Conservation (phyloP, 768 basidiomycete species). For the Dioszegia hungarica region DNA sequence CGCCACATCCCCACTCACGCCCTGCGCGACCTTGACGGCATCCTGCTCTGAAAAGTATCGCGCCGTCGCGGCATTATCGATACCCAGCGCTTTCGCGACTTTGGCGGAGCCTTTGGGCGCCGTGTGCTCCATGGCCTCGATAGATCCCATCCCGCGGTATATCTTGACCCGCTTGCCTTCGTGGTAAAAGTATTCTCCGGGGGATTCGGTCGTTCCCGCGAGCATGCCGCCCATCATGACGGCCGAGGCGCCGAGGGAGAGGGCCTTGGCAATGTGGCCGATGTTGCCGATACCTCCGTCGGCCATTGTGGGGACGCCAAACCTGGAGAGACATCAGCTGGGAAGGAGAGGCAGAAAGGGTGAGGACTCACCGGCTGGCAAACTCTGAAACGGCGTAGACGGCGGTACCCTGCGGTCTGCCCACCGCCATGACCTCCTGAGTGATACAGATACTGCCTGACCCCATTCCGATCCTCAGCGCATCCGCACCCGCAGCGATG, state of each 20-base stretch:
- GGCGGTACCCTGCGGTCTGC: constrained; percentile 95
- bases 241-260: constrained; percentile 85
- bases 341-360: background rate
- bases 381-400: constrained; percentile 96
- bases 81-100: constrained; percentile 29
- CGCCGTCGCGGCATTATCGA: constrained; percentile 89
- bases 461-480: constrained; percentile 94
- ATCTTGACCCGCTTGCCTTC: constrained; percentile 98
- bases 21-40: constrained; percentile 80
- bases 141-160: constrained; percentile 95
- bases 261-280: constrained; percentile 95
- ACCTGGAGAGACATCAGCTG: constrained; percentile 56
- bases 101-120: constrained; percentile 48
- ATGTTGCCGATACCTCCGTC: constrained; percentile 95
- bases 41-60: constrained; percentile 93
- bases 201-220: constrained; percentile 93
- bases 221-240: constrained; percentile 99
- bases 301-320: constrained; percentile 93
- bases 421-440: constrained; percentile 98
- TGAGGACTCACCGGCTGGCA: constrained; percentile 50
- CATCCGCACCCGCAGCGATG: constrained; percentile 92
- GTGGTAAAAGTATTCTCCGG: constrained; percentile 98
- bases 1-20: constrained; percentile 88
- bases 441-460: constrained; percentile 98
- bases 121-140: constrained; percentile 56